These are phyloP conservation scores for Diutina pseudorugosa DNA, from an alignment of 1,139 yeast species.

Conservation along the genomic window DNA sequence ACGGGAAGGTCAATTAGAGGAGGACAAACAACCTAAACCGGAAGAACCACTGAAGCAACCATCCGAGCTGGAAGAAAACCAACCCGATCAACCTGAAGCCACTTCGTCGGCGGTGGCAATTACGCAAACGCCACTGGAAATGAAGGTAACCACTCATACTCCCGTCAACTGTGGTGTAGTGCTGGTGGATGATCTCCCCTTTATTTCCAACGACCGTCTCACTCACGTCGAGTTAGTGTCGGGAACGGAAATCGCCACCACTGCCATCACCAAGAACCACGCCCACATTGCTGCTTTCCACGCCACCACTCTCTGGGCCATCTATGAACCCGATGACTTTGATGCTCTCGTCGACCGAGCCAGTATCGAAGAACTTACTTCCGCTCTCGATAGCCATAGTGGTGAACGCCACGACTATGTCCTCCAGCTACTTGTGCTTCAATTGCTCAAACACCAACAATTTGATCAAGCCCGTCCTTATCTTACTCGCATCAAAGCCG, in stretches of 20 bases:
- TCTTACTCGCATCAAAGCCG: constrained; percentile 1
- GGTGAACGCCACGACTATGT: background rate
- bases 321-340: background rate
- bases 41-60: no score
- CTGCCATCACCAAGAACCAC: background rate
- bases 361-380: background rate
- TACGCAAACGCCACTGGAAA: no score
- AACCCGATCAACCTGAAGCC: background rate
- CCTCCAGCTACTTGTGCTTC: background rate
- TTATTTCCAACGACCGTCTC: background rate
- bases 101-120: no score
- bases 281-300: background rate
- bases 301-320: background rate
- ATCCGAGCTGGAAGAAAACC: no score
- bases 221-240: background rate
- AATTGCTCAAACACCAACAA: background rate
- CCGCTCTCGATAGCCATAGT: background rate
- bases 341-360: background rate
- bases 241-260: background rate
- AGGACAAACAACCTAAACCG: no score
- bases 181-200: background rate
- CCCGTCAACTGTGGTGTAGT: background rate
- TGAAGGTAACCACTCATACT: background rate
- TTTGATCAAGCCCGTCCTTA: background rate
- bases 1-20: no score